Evolutionary conservation across 2,329 filamentous ascomycete species (phyloP), one percentile per base, ranked within the genome.

Genomic region (Sporothrix luriei): DNA sequence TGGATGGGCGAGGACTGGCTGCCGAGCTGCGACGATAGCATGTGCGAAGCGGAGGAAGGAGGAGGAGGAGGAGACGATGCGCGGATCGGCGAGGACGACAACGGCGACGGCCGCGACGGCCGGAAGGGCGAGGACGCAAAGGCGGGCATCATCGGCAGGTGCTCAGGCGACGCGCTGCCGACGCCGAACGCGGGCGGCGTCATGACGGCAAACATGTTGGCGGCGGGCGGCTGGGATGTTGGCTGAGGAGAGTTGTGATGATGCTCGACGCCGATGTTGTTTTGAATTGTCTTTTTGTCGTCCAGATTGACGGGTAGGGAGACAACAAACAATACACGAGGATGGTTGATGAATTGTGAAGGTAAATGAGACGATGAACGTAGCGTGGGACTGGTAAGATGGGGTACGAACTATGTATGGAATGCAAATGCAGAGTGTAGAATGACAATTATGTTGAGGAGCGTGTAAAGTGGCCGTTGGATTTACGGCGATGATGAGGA

Each of bases 41-140:
- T 38, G 14, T 24, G 40, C 4, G 70, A 40, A 10, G 65, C 14
- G 1, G 71, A 24, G 10, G 69, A 46, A n/a, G 80, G 79, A 13
- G 84, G 83, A 1, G 71, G n/a, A 5, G 69, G 51, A n/a, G 80
- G 79, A 13, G 84, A 83, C 5, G 83, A 81, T n/a, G 83, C 81
- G 73, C 85, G 84, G 67, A 87, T 77, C 14, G 86, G 86, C 2
- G 86, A 87, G 2, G 86, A 88, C 2, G 87, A 87, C 4, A 88
- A 83, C 6, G 85, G 86, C 62, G 87, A 88, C 1, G 87, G 78
- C 40, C 83, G 78, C 48, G 78, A 72, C 1, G 86, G 86, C 19
- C 81, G 81, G 76, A 83, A 75, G 19, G 69, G 74, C n/a, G 72
- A 73, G 0, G 72, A 73, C n/a, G 76, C 52, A 76, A 69, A 79